Evolutionary conservation across 2,329 filamentous ascomycete genomes (phyloP).

Genomic region (Cladorrhinum sp.): DNA sequence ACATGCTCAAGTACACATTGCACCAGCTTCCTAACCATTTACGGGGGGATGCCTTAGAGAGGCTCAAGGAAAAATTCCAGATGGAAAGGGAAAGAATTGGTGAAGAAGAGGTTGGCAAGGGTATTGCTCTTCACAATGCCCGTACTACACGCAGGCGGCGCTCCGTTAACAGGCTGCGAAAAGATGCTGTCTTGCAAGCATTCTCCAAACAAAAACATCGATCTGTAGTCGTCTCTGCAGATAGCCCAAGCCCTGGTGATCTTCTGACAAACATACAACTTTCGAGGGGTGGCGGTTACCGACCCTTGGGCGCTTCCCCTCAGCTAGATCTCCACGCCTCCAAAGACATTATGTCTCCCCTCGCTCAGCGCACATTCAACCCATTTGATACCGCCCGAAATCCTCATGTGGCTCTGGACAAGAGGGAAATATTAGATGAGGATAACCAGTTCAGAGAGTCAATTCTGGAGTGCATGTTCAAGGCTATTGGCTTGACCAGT

Average conservation of each 20-base stretch:
- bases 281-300: constrained; percentile 57
- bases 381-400: constrained; percentile 55
- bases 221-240: constrained; percentile 43
- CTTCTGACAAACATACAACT: constrained; percentile 74
- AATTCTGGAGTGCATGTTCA: constrained; percentile 93
- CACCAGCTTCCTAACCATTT: constrained; percentile 90
- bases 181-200: constrained; percentile 74
- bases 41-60: constrained; percentile 74
- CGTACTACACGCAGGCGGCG: constrained; percentile 62
- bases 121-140: constrained; percentile 90
- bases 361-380: constrained; percentile 51
- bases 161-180: constrained; percentile 71
- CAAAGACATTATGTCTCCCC: constrained; percentile 42
- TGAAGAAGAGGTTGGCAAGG: constrained; percentile 79
- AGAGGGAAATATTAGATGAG: constrained; percentile 81
- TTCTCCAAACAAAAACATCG: constrained; percentile 48
- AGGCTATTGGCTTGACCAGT: constrained; percentile 78
- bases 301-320: constrained; percentile 31
- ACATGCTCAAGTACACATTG: constrained; percentile 89
- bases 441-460: constrained; percentile 85
- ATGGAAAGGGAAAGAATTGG: constrained; percentile 79
- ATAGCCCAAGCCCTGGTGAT: constrained; percentile 69
- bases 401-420: constrained; percentile 54
- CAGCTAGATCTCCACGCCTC: constrained; percentile 29
- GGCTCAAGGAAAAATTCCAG: constrained; percentile 90